Base-by-base conservation (phyloP, 768 basidiomycete genomes). In the Rhodotorula kratochvilovae region DNA sequence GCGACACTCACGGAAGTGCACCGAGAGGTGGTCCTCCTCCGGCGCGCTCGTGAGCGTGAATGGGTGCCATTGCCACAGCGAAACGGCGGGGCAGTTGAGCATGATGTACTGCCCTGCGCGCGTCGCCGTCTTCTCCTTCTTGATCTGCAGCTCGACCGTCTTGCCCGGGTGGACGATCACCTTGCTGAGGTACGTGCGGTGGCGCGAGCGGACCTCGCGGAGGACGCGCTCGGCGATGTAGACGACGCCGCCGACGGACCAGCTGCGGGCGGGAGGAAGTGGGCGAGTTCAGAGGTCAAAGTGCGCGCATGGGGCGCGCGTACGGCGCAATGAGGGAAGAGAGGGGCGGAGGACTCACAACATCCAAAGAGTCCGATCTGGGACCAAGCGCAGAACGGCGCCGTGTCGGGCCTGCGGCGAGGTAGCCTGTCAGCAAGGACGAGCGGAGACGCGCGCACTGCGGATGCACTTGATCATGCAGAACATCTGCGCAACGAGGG, bases 41-140 rank as follows among this genome's bases (percentile, higher is more conserved):
- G 93, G 94, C 0, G 94, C 92, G 75, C 90, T 90, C 68, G 63
- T 61, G 70, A 96, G 86, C 25, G 93, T 95, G 85, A 96, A 96
- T 16, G 93, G 92, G 78, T 97, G 94, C 90, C 92, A 97, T 79
- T 96, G 92, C 84, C 89, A 94, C 83, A 92, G 95, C 29, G 89
- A 91, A 57, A 97, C 84, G 81, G 92, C 90, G 16, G 93, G 94
- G 82, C 91, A 92, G 74, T 84, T 88, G 60, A 96, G 81, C 84
- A 95, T 93, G 80, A 97, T 90, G 81, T 96, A 97, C 80, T 79
- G 78, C 0, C 76, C 77, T 0, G 76, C 68, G 13, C 65, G 56
- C 13, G 56, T 48, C 45, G 83, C 88, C 0, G 87, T 91, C 82
- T 89, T 90, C 78, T 96, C 94, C 82, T 96, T 96, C 84, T 94